A percentile compares a stretch with the other conserved stretches of the same genome.
These are phyloP conservation scores for Mucor sp. DNA, from an alignment of 371 early-diverging fungal species.

Conservation along the genomic window DNA sequence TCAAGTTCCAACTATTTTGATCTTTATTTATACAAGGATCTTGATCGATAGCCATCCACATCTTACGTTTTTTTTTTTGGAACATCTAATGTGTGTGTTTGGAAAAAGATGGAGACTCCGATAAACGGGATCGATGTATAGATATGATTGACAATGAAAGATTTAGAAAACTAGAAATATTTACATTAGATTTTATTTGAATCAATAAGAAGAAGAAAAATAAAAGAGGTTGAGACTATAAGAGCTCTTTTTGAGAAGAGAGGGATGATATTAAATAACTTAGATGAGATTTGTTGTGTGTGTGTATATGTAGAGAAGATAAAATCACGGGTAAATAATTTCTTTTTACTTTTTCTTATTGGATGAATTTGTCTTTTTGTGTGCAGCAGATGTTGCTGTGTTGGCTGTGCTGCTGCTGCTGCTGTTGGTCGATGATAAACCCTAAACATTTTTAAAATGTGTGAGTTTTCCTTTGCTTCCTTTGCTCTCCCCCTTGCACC, in stretches of 20 bases:
- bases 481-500: background rate
- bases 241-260: background rate
- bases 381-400: background rate
- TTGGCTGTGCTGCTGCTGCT: background rate
- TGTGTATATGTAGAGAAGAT: background rate
- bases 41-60: conserved; percentile 1
- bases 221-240: background rate
- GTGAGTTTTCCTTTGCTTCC: background rate
- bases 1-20: background rate
- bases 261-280: background rate
- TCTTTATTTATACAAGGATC: background rate
- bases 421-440: background rate
- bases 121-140: background rate
- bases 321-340: background rate
- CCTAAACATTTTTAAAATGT: background rate
- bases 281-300: background rate
- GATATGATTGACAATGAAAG: background rate
- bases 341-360: conserved; percentile 1
- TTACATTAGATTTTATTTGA: background rate
- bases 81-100: background rate
- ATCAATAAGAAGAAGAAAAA: background rate
- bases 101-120: background rate
- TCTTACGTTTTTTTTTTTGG: conserved; percentile 7
- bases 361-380: background rate
- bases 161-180: background rate